Conservation (phyloP, 2,329 filamentous ascomycete species). For the Aurifilum marmelostoma region DNA sequence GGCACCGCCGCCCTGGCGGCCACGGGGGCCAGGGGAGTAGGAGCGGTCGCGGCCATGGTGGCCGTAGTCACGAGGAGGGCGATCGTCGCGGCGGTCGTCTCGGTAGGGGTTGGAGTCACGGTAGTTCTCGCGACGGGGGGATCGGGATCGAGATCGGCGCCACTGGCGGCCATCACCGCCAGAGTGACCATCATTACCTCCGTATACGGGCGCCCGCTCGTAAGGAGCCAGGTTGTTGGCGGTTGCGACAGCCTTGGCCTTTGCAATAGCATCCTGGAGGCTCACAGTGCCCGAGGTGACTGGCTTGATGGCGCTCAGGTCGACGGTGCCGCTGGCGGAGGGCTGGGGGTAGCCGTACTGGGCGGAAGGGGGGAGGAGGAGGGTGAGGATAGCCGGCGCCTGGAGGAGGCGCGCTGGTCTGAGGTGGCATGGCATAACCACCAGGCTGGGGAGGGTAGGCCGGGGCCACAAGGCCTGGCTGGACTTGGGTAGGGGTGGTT, state of each 20-base stretch:
- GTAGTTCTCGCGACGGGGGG: conserved; percentile 70
- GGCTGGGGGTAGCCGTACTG: conserved; percentile 59
- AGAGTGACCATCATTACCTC: conserved; percentile 36
- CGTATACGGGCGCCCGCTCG: conserved; percentile 57
- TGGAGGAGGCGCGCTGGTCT: conserved; percentile 15
- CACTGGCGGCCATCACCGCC: conserved; percentile 58
- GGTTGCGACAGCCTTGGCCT: conserved; percentile 79
- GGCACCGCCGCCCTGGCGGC: conserved; percentile 48
- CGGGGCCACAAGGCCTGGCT: conserved; percentile 27
- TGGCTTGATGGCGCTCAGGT: conserved; percentile 79
- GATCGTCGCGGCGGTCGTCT: conserved; percentile 78
- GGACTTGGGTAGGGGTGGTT: conserved; percentile 28
- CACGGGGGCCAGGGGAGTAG: conserved; percentile 63
- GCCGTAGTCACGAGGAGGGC: conserved; percentile 57
- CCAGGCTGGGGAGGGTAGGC: conserved; percentile 25
- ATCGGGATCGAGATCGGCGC: conserved; percentile 71
- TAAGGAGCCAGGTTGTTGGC: conserved; percentile 73
- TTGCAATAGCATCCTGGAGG: conserved; percentile 81
- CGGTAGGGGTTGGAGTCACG: conserved; percentile 82
- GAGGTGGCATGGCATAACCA: conserved; percentile 22
- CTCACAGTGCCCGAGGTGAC: conserved; percentile 80
- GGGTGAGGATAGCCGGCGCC: conserved; percentile 21
- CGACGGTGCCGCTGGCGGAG: conserved; percentile 73
- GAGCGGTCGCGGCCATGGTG: conserved; percentile 69
- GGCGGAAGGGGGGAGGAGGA: conserved; percentile 19